phyloP scores from a whole-genome alignment of 2,329 filamentous ascomycete genomes.

The Periconia macrospinosa region DNA sequence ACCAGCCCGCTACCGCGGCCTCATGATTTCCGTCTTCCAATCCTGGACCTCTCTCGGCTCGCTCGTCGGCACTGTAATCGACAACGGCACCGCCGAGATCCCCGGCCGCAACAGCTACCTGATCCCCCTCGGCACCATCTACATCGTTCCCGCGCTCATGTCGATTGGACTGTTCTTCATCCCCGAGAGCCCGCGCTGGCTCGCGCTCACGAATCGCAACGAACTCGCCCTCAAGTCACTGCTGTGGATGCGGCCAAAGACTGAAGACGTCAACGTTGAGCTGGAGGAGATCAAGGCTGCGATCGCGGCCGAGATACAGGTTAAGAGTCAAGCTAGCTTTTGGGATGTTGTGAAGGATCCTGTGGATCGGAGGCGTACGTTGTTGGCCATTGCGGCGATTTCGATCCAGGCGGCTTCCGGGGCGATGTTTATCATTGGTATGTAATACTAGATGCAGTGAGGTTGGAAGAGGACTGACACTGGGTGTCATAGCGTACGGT shows the following conservation, averaged over 20 bases:
- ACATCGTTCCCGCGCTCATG: slow-evolving; percentile 54
- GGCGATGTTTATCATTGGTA: slow-evolving; percentile 51
- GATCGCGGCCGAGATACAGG: slow-evolving; percentile 37
- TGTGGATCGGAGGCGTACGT: slow-evolving; percentile 55
- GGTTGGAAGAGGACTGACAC: no score
- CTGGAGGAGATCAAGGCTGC: slow-evolving; percentile 30
- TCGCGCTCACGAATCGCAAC: slow-evolving; percentile 22
- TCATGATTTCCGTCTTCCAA: slow-evolving; percentile 53
- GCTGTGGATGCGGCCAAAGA: slow-evolving; percentile 31
- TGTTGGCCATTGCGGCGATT: slow-evolving; percentile 53
- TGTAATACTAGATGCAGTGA: not conserved
- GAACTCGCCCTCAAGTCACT: slow-evolving; percentile 23
- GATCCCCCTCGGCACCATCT: slow-evolving; percentile 58
- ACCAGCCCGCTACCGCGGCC: slow-evolving; percentile 54
- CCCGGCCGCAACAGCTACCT: slow-evolving; percentile 35
- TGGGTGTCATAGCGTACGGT: slow-evolving; percentile 31
- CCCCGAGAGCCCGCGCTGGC: slow-evolving; percentile 51
- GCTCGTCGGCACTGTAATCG: slow-evolving; percentile 52
- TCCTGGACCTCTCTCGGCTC: slow-evolving; percentile 51
- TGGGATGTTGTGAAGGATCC: slow-evolving; percentile 56
- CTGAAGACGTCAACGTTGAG: slow-evolving; percentile 20
- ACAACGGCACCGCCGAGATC: slow-evolving; percentile 49
- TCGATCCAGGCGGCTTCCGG: slow-evolving; percentile 58
- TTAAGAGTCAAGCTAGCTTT: slow-evolving; percentile 56
- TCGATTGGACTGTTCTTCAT: slow-evolving; percentile 43